Percentiles rank a stretch among this genome's conserved stretches.
These are phyloP conservation scores for Athelia psychrophila DNA, from an alignment of 1,284 basidiomycete species.

Conservation along the genomic window DNA sequence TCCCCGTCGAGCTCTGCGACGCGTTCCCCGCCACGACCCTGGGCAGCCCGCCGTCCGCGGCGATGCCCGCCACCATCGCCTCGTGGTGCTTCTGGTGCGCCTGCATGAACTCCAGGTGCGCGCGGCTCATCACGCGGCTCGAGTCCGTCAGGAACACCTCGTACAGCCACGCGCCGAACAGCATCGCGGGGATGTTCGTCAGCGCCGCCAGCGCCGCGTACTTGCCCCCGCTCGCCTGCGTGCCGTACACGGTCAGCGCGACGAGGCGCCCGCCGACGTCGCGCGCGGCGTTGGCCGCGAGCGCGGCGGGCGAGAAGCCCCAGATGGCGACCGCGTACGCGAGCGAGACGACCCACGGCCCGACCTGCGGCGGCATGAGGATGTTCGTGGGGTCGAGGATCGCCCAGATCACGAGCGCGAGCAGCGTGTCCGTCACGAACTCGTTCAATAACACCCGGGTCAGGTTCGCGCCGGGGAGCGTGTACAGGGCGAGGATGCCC, in stretches of 20 bases:
- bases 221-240: conserved; percentile 45
- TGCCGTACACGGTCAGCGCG: conserved; percentile 58
- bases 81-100: conserved; percentile 1
- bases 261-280: conserved; percentile 63
- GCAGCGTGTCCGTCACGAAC: conserved; percentile 65
- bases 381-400: conserved; percentile 62
- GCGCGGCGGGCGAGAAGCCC: conserved; percentile 51
- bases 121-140: conserved; percentile 31
- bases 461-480: conserved; percentile 45
- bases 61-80: background rate
- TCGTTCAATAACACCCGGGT: conserved; percentile 63
- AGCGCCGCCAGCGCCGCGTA: conserved; percentile 66
- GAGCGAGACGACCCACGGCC: conserved; percentile 51
- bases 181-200: conserved; percentile 61
- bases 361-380: conserved; percentile 48
- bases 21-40: too few species aligned
- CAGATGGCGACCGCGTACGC: conserved; percentile 57
- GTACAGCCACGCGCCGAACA: conserved; percentile 49
- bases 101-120: conserved; percentile 1
- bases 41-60: background rate
- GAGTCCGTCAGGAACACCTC: conserved; percentile 54
- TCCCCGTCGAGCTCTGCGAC: background rate
- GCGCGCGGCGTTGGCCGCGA: conserved; percentile 64
- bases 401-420: conserved; percentile 58
- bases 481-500: conserved; percentile 59